A percentile compares a stretch with the other conserved stretches of the same genome.
Conservation (phyloP, 495 filamentous ascomycete species). For the Schizothecium vesticola region DNA sequence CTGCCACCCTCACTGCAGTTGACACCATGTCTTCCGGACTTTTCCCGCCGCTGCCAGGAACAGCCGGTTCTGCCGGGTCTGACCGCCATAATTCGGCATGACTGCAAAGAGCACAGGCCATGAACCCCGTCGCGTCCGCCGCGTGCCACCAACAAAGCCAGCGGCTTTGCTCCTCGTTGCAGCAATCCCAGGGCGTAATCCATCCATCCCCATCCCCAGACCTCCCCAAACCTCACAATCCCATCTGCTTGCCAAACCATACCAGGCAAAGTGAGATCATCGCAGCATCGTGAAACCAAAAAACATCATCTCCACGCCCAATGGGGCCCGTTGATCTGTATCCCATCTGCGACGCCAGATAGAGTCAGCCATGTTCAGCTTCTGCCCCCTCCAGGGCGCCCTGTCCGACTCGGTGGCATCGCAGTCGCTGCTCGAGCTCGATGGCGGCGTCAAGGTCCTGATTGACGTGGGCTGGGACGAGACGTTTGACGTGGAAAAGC, state of each 20-base stretch:
- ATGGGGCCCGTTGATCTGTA: not conserved
- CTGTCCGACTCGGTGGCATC: slow-evolving; percentile 81
- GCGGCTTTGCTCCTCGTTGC: not conserved
- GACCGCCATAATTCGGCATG: slow-evolving; percentile 1
- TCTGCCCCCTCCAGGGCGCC: slow-evolving; percentile 86
- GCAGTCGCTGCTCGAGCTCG: slow-evolving; percentile 91
- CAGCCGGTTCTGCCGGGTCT: slow-evolving; percentile 1
- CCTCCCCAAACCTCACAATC: not conserved
- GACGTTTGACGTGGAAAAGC: slow-evolving; percentile 70
- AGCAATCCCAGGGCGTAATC: not conserved
- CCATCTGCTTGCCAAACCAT: not conserved
- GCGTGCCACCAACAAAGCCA: not conserved
- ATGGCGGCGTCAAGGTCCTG: slow-evolving; percentile 91
- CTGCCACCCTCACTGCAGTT: slow-evolving; percentile 11
- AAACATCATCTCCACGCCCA: not conserved
- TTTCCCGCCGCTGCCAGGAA: slow-evolving; percentile 16
- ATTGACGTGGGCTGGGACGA: slow-evolving; percentile 97
- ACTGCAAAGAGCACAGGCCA: not conserved
- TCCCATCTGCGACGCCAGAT: slow-evolving; percentile 11
- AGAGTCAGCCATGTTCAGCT: slow-evolving; percentile 73
- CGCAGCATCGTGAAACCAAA: not conserved
- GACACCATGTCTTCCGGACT: slow-evolving; percentile 36
- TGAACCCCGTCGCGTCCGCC: not conserved
- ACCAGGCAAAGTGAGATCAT: not conserved
- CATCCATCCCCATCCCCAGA: too few species aligned